phyloP scores from a whole-genome alignment of 345 rosid species.

The Corymbia maculata region DNA sequence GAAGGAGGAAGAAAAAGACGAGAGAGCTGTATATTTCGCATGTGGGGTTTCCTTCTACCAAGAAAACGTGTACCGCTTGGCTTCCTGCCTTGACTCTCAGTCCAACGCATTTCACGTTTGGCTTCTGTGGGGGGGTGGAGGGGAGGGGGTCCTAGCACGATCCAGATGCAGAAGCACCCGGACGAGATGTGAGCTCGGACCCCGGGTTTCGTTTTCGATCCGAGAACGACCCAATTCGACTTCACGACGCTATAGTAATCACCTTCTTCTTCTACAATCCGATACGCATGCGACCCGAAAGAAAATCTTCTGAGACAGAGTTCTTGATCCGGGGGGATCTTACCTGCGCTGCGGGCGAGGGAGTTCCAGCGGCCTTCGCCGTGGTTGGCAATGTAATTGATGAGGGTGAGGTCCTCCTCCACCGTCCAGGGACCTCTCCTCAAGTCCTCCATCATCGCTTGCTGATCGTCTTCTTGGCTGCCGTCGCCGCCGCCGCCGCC shows the following conservation, averaged over 20 bases:
- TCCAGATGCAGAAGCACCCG: not conserved
- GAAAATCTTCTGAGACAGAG: too few species aligned
- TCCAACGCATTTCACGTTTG: not conserved
- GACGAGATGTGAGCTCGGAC: not conserved
- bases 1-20: not conserved
- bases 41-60: not conserved
- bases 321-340: not conserved
- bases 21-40: not conserved
- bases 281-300: too few species aligned
- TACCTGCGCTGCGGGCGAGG: slow-evolving; percentile 83
- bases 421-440: slow-evolving; percentile 91
- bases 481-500: slow-evolving; percentile 32
- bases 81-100: not conserved
- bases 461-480: not conserved
- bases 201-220: not conserved
- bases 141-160: not conserved
- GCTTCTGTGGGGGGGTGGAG: not conserved
- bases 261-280: not conserved
- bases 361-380: slow-evolving; percentile 98
- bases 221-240: not conserved
- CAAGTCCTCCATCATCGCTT: slow-evolving; percentile 33
- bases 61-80: not conserved
- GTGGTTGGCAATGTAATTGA: slow-evolving; percentile 67
- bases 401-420: slow-evolving; percentile 82
- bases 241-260: not conserved